Evolutionary conservation across 352 stramenopile species (phyloP).

Genomic region (Pythium rhizo-oryzae): DNA sequence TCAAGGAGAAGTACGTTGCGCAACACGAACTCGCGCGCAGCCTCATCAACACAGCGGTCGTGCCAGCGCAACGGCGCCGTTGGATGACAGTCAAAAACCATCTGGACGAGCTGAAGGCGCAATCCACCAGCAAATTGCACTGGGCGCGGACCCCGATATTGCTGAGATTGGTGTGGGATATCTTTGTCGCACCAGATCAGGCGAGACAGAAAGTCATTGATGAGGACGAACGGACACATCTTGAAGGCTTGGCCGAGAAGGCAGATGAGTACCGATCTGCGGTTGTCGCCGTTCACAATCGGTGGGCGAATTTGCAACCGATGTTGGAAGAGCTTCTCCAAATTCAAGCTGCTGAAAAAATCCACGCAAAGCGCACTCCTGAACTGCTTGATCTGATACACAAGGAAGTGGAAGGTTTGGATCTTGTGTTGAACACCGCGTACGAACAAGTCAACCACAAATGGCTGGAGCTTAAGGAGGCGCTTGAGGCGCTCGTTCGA

Average conservation of each 20-base stretch:
- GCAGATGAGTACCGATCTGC: conserved; percentile 45
- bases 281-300: conserved; percentile 62
- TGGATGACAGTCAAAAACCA: conserved; percentile 66
- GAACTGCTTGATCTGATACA: conserved; percentile 50
- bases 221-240: conserved; percentile 41
- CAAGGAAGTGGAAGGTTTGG: conserved; percentile 56
- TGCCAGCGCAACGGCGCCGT: conserved; percentile 58
- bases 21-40: conserved; percentile 56
- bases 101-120: conserved; percentile 52
- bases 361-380: conserved; percentile 59
- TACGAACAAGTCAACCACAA: conserved; percentile 64
- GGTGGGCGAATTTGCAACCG: conserved; percentile 71
- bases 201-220: conserved; percentile 11
- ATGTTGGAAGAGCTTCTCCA: conserved; percentile 60
- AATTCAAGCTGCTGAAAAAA: conserved; percentile 49
- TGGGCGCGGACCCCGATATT: conserved; percentile 68
- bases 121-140: conserved; percentile 54
- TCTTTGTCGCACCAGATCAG: conserved; percentile 51
- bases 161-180: conserved; percentile 72
- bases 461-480: conserved; percentile 48
- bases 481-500: conserved; percentile 53
- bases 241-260: conserved; percentile 40
- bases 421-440: conserved; percentile 60
- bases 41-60: conserved; percentile 62
- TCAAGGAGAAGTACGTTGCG: conserved; percentile 64